Base-by-base conservation (phyloP, 2,329 filamentous ascomycete species). In the Periglandula ipomoeae region DNA sequence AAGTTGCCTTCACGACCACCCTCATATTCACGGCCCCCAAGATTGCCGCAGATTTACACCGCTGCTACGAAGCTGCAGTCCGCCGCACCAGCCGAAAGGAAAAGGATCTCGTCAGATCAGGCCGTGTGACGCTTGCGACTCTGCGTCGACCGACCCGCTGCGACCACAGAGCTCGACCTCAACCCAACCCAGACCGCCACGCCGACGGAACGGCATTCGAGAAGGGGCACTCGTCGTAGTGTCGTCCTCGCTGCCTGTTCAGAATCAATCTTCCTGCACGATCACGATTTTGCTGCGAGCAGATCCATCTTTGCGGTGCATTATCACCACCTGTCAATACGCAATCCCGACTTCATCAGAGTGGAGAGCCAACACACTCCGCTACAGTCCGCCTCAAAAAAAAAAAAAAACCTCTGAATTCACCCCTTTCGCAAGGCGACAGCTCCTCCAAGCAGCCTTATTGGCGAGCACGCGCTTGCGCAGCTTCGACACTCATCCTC, bases 181-280 rank as follows among this genome's bases (percentile, higher is more conserved):
- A 38, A 15, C 32, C 24, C 41, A 20, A 46, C 15, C 15, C 23
- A 44, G 48, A 50, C 32, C 44, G 44, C 48, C 40, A 24, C 48
- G 24, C 34, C 34, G 24, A 47, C 48, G 32, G 40, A 50, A 44
- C 48, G 39, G 44, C 44, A 40, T 44, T 47, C 34, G 39, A 43
- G 19, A 40, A 44, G 48, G 24, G 24, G 17, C 44, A 23, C 44
- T 41, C 27, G 8, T 41, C n/a, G 24, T 30, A 44, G 49, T 41
- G 34, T 32, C 34, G 26, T 48, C 35, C 26, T 50, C 45, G 49
- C 49, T 42, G 49, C 34, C 37, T 37, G 24, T 35, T 17, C 45
- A 20, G n/a, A 22, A 26, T 10, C 37, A 15, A 23, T 26, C n/a
- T 39, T 11, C 15, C 22, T 44, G 44, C 39, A 32, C 44, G 10